Evolutionary conservation across 495 filamentous ascomycete species (phyloP), one percentile per base, ranked within the genome.

Genomic region (Trichocladium uniseriatum): DNA sequence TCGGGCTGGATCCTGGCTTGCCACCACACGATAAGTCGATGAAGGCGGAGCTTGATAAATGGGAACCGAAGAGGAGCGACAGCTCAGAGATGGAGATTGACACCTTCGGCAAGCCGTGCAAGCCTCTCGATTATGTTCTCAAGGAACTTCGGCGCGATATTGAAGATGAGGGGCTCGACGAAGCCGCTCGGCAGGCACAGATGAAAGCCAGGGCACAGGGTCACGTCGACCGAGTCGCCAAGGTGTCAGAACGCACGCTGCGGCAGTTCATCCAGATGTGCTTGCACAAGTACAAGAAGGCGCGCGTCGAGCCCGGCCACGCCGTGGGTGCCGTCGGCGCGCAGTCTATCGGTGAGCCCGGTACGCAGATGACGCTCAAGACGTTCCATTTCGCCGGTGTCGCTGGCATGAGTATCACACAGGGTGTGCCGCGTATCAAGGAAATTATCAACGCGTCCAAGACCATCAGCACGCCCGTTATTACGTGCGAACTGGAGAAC

Each of bases 301-400:
- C 90, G 3, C 86, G 84, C 49, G 84, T 92, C 34, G 87, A 98
- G 62, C 87, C 92, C 7, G 94, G 94, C 3, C 91, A 95, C 59
- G 92, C 92, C 11, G 92, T 97, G n/a, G 92, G 94, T 47, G 94
- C 92, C 10, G 87, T 97, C 29, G 92, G 91, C 56, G 94, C 94
- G 13, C 94, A 98, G 67, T 95, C 89, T 24, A 97, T 98, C 60
- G 92, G 94, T 62, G 94, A 98, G 60, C 92, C 94, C 0, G 92
- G 94, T 63, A 98, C 94, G 4, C 94, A 98, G 67, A 98, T 98
- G 94, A 98, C 92, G 2, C 73, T 98, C 58, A 97, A 97, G 71
- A 98, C 92, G 64, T 98, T 98, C 82, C 92, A 98, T 83, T 98
- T 98, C 71, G 92, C 92, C 59, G 92, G 92, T 84, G 94, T 98